These are phyloP conservation scores for Pinguiococcus pyrenoidosus DNA, from an alignment of 108 stramenopile genomes.

Conservation along the genomic window DNA sequence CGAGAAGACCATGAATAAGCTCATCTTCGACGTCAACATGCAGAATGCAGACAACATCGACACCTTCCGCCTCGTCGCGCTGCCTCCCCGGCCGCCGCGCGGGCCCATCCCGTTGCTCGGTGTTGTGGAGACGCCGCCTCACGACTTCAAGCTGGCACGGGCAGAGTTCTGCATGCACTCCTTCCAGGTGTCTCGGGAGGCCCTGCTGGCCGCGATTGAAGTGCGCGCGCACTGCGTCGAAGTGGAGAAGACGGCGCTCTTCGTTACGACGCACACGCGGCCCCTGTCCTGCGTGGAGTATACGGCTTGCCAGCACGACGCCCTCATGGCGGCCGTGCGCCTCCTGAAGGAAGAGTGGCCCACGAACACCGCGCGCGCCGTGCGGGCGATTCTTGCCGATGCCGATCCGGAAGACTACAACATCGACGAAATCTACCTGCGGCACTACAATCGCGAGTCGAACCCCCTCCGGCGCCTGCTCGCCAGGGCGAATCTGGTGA, in stretches of 20 bases:
- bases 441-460: slow-evolving; percentile 15
- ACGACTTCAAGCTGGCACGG: slow-evolving; percentile 15
- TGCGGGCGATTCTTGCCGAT: slow-evolving; percentile 1
- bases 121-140: slow-evolving; percentile 9
- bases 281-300: slow-evolving; percentile 29
- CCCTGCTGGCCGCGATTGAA: slow-evolving; percentile 13
- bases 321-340: slow-evolving; percentile 9
- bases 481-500: slow-evolving; percentile 17
- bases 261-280: slow-evolving; percentile 9
- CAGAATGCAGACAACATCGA: slow-evolving; percentile 4
- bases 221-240: slow-evolving; percentile 15
- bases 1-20: slow-evolving; percentile 20
- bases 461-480: slow-evolving; percentile 22
- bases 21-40: slow-evolving; percentile 20
- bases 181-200: slow-evolving; percentile 17
- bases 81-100: slow-evolving; percentile 16
- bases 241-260: slow-evolving; percentile 3
- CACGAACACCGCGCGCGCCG: slow-evolving; percentile 5
- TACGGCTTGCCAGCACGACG: slow-evolving; percentile 19
- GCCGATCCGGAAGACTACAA: slow-evolving; percentile 14
- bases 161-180: slow-evolving; percentile 23
- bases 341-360: slow-evolving; percentile 29
- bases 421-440: slow-evolving; percentile 11
- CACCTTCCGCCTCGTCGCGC: slow-evolving; percentile 3
- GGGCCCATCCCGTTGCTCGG: slow-evolving; percentile 4